These are phyloP conservation scores for Tetrapisispora fleetii DNA, from an alignment of 805 yeast genomes.

Conservation along the genomic window DNA sequence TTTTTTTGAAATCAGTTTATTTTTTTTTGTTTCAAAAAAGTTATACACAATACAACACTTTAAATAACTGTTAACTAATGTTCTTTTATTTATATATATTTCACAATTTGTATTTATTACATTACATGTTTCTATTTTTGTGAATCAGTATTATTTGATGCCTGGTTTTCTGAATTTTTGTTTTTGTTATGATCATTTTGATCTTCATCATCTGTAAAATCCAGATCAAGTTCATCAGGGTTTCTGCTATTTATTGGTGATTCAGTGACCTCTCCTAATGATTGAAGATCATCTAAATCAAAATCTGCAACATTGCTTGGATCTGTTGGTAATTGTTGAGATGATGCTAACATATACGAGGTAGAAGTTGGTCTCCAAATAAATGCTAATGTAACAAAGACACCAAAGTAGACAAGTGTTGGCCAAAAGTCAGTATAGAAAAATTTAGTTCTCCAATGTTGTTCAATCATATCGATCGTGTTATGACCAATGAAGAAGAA, in stretches of 20 bases:
- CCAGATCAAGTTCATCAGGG: conserved; percentile 18
- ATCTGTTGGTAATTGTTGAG: conserved; percentile 83
- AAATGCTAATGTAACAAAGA: conserved; percentile 74
- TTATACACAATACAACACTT: too few species aligned
- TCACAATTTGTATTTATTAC: neutral
- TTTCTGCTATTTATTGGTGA: conserved; percentile 32
- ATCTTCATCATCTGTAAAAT: conserved; percentile 26
- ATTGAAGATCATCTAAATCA: conserved; percentile 47
- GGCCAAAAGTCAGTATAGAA: conserved; percentile 94
- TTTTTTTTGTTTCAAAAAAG: too few species aligned
- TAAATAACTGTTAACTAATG: too few species aligned
- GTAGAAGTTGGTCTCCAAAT: conserved; percentile 98
- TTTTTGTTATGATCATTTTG: neutral
- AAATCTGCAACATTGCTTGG: conserved; percentile 60
- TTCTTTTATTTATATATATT: neutral
- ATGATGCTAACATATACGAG: conserved; percentile 87
- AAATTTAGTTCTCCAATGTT: conserved; percentile 86
- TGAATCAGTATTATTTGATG: neutral
- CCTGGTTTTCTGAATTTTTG: neutral
- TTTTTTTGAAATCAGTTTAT: neutral
- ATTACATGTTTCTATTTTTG: neutral
- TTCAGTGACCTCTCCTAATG: conserved; percentile 32
- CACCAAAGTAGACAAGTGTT: conserved; percentile 71
- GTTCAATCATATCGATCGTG: conserved; percentile 66
- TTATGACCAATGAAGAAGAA: conserved; percentile 67